Evolutionary conservation across 176 grass and related monocot genomes (phyloP).

Genomic region (Oryza rufipogon): DNA sequence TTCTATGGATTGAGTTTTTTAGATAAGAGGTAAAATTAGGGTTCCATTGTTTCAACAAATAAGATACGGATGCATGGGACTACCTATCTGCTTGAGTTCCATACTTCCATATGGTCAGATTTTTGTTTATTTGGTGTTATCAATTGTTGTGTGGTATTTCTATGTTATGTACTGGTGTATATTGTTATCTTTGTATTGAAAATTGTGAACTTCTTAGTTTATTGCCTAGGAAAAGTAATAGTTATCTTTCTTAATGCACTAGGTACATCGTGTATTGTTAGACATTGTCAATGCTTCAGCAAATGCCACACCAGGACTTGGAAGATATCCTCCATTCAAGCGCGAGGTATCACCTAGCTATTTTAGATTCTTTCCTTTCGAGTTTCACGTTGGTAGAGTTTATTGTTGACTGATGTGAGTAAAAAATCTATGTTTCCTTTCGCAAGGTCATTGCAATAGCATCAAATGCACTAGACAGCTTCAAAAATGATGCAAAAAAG

Average conservation of each 20-base stretch:
- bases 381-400: background rate
- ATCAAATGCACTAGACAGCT: conserved; percentile 78
- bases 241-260: conserved; percentile 34
- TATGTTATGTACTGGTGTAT: conserved; percentile 6
- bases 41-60: background rate
- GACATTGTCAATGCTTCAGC: conserved; percentile 90
- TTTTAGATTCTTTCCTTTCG: conserved; percentile 1
- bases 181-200: background rate
- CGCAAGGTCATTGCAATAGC: conserved; percentile 82
- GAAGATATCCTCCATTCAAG: conserved; percentile 96
- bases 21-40: conserved; percentile 12
- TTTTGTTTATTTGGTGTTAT: background rate
- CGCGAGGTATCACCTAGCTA: conserved; percentile 69
- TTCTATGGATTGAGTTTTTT: conserved; percentile 16
- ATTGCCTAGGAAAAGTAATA: conserved; percentile 22
- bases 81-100: conserved; percentile 5
- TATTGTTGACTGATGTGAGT: conserved; percentile 37
- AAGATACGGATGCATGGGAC: background rate
- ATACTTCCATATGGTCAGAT: background rate
- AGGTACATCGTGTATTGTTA: conserved; percentile 92
- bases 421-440: conserved; percentile 26
- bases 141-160: background rate
- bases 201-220: background rate
- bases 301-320: conserved; percentile 89
- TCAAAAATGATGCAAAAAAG: conserved; percentile 90